Evolutionary conservation across 2,329 filamentous ascomycete genomes (phyloP).

Genomic region (Stagonosporopsis chrysanthemi): DNA sequence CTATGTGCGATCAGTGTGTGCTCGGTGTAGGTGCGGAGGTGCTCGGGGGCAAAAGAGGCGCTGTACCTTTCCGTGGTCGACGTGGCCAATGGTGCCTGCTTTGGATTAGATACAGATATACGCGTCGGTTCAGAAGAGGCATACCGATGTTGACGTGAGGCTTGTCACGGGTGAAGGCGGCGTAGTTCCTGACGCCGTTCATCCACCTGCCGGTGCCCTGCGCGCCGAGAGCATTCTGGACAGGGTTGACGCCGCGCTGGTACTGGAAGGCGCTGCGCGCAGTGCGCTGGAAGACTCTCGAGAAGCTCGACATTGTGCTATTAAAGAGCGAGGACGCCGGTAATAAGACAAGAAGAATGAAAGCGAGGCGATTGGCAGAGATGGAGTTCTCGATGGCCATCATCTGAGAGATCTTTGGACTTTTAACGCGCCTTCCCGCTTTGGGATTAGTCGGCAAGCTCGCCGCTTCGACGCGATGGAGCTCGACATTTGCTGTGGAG

Average conservation of each 20-base stretch:
- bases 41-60: slow-evolving; percentile 20
- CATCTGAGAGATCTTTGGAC: slow-evolving; percentile 15
- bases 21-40: slow-evolving; percentile 16
- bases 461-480: background rate
- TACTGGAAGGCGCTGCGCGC: slow-evolving; percentile 76
- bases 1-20: slow-evolving; percentile 57
- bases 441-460: slow-evolving; percentile 5
- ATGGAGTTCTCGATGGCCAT: slow-evolving; percentile 27
- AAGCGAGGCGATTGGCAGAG: slow-evolving; percentile 39
- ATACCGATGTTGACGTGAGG: slow-evolving; percentile 97
- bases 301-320: slow-evolving; percentile 78
- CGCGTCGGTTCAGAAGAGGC: slow-evolving; percentile 25
- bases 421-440: slow-evolving; percentile 10
- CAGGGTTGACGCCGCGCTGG: slow-evolving; percentile 72
- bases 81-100: slow-evolving; percentile 93
- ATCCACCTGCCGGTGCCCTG: slow-evolving; percentile 70
- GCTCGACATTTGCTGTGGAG: slow-evolving; percentile 15
- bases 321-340: slow-evolving; percentile 30
- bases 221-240: slow-evolving; percentile 72
- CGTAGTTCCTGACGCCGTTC: slow-evolving; percentile 69
- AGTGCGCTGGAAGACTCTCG: slow-evolving; percentile 84
- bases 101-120: slow-evolving; percentile 20
- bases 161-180: slow-evolving; percentile 85
- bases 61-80: slow-evolving; percentile 96
- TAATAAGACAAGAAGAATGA: slow-evolving; percentile 38